Base-by-base conservation (phyloP, 23 red algal genomes). In the Gracilariopsis chorda region DNA sequence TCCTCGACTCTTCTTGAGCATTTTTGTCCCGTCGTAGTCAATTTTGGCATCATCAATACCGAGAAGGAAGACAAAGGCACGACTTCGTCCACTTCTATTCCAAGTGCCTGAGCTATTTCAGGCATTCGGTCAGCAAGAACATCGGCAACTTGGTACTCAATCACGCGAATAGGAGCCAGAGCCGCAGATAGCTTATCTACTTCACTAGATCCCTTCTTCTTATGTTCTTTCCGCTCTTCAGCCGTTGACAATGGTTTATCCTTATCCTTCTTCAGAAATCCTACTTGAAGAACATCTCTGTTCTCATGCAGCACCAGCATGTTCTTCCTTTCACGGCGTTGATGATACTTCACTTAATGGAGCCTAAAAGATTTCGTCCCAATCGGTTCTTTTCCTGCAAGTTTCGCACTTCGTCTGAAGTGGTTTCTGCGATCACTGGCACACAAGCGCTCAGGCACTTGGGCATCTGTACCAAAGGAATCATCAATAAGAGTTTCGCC, bases 51-150 rank as follows among this genome's bases (percentile, higher is more conserved):
- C 84, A 17, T 84, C 34, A 68, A 36, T 51, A 14, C 61, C 56
- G 4, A 70, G 57, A 29, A 88, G 72, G 84, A 79, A 13, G 84
- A 65, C 14, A 95, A 37, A n/a, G 84, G 62, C 47, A 87, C 78
- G 55, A 91, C 86, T 53, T 92, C 93, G 27, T 91, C 79, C 27
- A 85, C 93, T 49, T 90, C 85, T n/a, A 95, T 84, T 35, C 93
- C 93, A 19, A 95, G 40, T 12, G 80, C 77, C 23, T 77, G 67
- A 33, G 93, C 83, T 32, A 95, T 86, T 63, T 95, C 93, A 25
- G 93, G 93, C 93, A 95, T 95, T 12, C 63, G 32, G 36, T 87
- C 87, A 39, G 85, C 86, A 28, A 95, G 40, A 19, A 42, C 51
- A 79, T 95, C 77, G 20, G 84, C 75, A 43, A 94, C 45, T n/a